Base-by-base conservation (phyloP, 1,284 basidiomycete species). In the Microbotryum silenes-acaulis region DNA sequence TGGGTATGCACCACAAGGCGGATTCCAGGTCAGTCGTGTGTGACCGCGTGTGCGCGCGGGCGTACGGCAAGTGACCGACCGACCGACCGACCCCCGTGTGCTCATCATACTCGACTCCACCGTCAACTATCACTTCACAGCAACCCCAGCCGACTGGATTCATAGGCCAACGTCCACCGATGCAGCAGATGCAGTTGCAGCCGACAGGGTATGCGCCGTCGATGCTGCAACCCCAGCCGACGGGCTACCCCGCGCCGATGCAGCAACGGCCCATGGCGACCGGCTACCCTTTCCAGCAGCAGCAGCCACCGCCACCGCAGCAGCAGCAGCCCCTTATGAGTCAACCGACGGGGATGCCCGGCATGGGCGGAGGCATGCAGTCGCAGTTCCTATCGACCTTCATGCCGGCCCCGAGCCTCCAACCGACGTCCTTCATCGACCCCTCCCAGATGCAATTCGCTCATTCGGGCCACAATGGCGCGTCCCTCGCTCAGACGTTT, bases 301-400 rank as follows among this genome's bases (percentile, higher is more conserved):
- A 76, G 61, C 79, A 78, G 60, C 21, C 75, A 74, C 63, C 75
- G 72, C 16, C 79, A 81, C 64, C 75, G 81, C 73, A 8, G 10
- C 49, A 77, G 79, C 54, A 75, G 85, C 83, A 86, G 71, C 77
- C 77, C 14, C 84, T 60, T 45, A 54, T 51, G 12, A 80, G 88
- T 20, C 90, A 91, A 72, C 78, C 81, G 51, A 92, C 89, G 2
- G 91, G 90, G n/a, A 88, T 81, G 70, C 73, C 50, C 51, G 62
- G 42, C 56, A 66, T 64, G 73, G 6, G 80, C 88, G 44, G 77
- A 90, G 63, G 83, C 83, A 75, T 94, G 85, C 85, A 85, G 31
- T 86, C 79, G 69, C 85, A 85, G 0, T 92, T 94, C 77, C 86
- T 94, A 81, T 89, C 77, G 18, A 75, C 75, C 49, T 79, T 79